A percentile compares a stretch with the other conserved stretches of the same genome.
These are phyloP conservation scores for Cystobasidium pallidum DNA, from an alignment of 1,284 basidiomycete genomes.

Conservation along the genomic window DNA sequence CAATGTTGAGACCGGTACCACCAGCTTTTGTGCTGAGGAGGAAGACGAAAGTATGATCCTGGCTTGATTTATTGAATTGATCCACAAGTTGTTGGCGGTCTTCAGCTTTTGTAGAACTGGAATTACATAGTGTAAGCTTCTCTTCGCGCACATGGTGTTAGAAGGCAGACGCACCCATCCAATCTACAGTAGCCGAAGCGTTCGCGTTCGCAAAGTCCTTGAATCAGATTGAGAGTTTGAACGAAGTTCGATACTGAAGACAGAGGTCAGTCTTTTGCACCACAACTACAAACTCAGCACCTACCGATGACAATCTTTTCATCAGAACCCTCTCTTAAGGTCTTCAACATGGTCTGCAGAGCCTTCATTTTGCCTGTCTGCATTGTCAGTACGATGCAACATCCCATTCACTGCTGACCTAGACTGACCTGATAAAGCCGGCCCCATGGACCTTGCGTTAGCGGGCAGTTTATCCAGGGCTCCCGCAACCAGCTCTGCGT, in stretches of 20 bases:
- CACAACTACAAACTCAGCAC: slow-evolving; percentile 77
- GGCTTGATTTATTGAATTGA: slow-evolving; percentile 73
- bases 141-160: slow-evolving; percentile 6
- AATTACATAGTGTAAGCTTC: background rate
- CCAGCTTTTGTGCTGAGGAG: slow-evolving; percentile 93
- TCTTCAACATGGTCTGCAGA: slow-evolving; percentile 71
- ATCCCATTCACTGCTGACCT: background rate
- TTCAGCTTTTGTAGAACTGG: slow-evolving; percentile 53
- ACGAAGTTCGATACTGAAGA: slow-evolving; percentile 55
- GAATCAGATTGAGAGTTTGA: slow-evolving; percentile 86
- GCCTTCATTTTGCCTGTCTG: slow-evolving; percentile 75
- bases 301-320: slow-evolving; percentile 81
- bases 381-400: background rate
- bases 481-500: slow-evolving; percentile 63
- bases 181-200: slow-evolving; percentile 80
- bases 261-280: background rate
- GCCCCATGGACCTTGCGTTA: slow-evolving; percentile 66
- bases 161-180: slow-evolving; percentile 69
- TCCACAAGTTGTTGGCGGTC: slow-evolving; percentile 84
- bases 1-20: slow-evolving; percentile 84
- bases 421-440: slow-evolving; percentile 59
- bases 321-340: slow-evolving; percentile 69
- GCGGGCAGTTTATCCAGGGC: slow-evolving; percentile 63
- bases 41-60: slow-evolving; percentile 77
- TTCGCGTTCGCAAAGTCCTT: slow-evolving; percentile 77